Conservation (phyloP, 139 green algal species). For the Chlorella sp. region DNA sequence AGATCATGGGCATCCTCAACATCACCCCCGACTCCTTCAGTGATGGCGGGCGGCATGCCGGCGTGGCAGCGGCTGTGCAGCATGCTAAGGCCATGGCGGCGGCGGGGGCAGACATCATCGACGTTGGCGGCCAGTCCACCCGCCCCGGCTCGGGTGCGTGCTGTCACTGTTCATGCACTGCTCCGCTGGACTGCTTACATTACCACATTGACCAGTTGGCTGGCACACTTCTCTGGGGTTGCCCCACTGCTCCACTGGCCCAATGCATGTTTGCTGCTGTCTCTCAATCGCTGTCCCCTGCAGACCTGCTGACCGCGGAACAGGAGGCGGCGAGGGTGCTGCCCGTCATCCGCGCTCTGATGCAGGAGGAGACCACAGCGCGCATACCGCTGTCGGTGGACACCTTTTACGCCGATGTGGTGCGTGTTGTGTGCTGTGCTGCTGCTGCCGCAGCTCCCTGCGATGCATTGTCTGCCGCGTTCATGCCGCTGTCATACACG, state of each 20-base stretch:
- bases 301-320: constrained; percentile 52
- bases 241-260: too few species aligned
- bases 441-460: too few species aligned
- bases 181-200: too few species aligned
- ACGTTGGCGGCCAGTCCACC: constrained; percentile 97
- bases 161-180: too few species aligned
- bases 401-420: constrained; percentile 91
- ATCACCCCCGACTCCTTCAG: constrained; percentile 98
- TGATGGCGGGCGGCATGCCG: constrained; percentile 74
- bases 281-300: neutral
- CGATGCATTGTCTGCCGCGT: too few species aligned
- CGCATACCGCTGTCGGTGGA: constrained; percentile 85
- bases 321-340: constrained; percentile 86
- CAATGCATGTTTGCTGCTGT: too few species aligned
- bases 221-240: too few species aligned
- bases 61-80: constrained; percentile 58
- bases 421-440: too few species aligned
- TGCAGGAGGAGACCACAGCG: constrained; percentile 39
- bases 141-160: constrained; percentile 74
- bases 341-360: constrained; percentile 78
- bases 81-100: constrained; percentile 73
- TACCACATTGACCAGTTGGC: too few species aligned
- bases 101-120: constrained; percentile 88
- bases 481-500: too few species aligned
- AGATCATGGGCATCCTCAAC: constrained; percentile 97